Evolutionary conservation across 495 filamentous ascomycete species (phyloP), one percentile per base, ranked within the genome.

Genomic region (Neurospora sublineolata): DNA sequence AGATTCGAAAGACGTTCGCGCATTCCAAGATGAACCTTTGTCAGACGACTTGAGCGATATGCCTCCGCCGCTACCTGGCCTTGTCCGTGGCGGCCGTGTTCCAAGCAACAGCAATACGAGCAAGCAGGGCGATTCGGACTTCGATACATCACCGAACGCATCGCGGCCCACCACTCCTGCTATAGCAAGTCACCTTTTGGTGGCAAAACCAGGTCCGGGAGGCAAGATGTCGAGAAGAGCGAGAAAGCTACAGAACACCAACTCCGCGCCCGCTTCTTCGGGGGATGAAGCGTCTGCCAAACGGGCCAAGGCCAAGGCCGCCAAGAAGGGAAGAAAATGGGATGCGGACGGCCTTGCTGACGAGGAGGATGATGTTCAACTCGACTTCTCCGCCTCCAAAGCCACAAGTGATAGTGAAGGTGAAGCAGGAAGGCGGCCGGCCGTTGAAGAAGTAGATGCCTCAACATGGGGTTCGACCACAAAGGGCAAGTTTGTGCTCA

Each of bases 401-500:
- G 75, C 75, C 3, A 74, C 79, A 27, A 87, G 86, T 69, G 87
- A 86, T 67, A 86, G 84, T 37, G 89, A 90, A 39, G 80, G 76
- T 0, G 87, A 89, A 42, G 71, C 77, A 3, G 79, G 78, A 30
- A 82, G 78, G 44, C 79, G 82, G 40, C 75, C 80, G 20, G 84
- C 86, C 33, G 82, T 94, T 30, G 92, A 95, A 75, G 87, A 87
- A 40, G 89, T 98, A 27, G 88, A 92, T 69, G 86, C 89, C 42
- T 90, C 90, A 12, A 87, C 91, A 23, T 95, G 92, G 92, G 95
- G 95, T 20, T 91, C 86, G 23, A 89, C 88, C 73, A 96, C 93
- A 7, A 94, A 93, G 81, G 95, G 95, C 7, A 90, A 97, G 74
- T 98, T 97, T 72, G 92, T 98, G 39, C 83, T 99, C 75, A 97